phyloP scores from a whole-genome alignment of 495 filamentous ascomycete genomes.

The Baudoinia panamericana region DNA sequence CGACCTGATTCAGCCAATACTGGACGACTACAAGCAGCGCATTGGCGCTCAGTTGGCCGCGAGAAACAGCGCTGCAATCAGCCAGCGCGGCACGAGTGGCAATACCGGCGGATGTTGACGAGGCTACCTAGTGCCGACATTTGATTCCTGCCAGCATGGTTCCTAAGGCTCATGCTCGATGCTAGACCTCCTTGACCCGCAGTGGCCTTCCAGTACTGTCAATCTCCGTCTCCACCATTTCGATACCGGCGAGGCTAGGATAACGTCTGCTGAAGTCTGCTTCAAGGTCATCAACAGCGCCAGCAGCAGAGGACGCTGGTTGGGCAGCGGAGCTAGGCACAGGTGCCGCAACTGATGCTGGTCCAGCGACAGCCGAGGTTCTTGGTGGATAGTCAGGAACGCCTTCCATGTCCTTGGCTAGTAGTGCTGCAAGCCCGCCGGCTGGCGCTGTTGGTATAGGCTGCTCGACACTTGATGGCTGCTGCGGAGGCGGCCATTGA shows the following conservation, averaged over 20 bases:
- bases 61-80: too few relatives aligned
- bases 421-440: constrained; percentile 13
- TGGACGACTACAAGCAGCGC: too few relatives aligned
- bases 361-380: background rate
- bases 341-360: background rate
- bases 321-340: background rate
- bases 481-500: constrained; percentile 13
- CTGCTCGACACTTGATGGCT: background rate
- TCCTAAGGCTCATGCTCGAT: background rate
- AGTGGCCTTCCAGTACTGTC: background rate
- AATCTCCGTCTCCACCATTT: constrained; percentile 69
- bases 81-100: too few relatives aligned
- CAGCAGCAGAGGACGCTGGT: constrained; percentile 7
- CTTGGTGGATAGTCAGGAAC: constrained; percentile 17
- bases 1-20: too few relatives aligned
- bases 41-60: too few relatives aligned
- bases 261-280: constrained; percentile 67
- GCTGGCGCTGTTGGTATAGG: background rate
- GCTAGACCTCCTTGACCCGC: constrained; percentile 10
- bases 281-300: constrained; percentile 48
- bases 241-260: constrained; percentile 64
- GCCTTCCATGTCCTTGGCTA: constrained; percentile 19
- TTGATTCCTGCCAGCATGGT: too few relatives aligned
- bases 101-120: too few relatives aligned
- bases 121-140: too few relatives aligned